phyloP scores from a whole-genome alignment of 805 yeast genomes.

The Metschnikowia rubicola region DNA sequence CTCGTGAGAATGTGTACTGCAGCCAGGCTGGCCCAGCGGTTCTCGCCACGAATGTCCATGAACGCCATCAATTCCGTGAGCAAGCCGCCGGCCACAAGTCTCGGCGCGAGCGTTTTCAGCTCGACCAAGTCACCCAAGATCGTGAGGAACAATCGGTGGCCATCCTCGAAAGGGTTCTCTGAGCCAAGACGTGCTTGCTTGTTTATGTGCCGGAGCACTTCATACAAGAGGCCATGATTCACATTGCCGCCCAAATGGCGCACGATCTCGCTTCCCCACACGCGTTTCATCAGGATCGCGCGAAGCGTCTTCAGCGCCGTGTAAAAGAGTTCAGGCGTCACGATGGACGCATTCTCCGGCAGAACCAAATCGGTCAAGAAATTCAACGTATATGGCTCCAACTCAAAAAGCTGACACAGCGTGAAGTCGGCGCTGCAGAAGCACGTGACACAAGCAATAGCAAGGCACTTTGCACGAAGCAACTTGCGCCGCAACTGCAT shows the following conservation, averaged over 20 bases:
- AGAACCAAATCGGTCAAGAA: slow-evolving; percentile 70
- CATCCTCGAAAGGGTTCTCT: slow-evolving; percentile 30
- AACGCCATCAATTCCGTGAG: slow-evolving; percentile 63
- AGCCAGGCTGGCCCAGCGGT: slow-evolving; percentile 56
- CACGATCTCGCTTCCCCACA: slow-evolving; percentile 73
- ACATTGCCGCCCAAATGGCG: slow-evolving; percentile 82
- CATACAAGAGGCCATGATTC: slow-evolving; percentile 78
- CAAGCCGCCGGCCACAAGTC: slow-evolving; percentile 73
- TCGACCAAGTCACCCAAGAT: slow-evolving; percentile 61
- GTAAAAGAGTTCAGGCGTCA: slow-evolving; percentile 51
- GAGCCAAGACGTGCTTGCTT: slow-evolving; percentile 44
- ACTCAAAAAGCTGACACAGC: slow-evolving; percentile 63
- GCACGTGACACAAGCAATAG: slow-evolving; percentile 62
- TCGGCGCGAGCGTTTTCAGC: slow-evolving; percentile 50
- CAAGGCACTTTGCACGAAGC: slow-evolving; percentile 59
- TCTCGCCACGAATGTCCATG: slow-evolving; percentile 48
- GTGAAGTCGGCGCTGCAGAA: slow-evolving; percentile 55
- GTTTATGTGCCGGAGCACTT: slow-evolving; percentile 61
- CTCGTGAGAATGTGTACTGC: slow-evolving; percentile 57
- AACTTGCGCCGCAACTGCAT: slow-evolving; percentile 55
- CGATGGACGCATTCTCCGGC: slow-evolving; percentile 48
- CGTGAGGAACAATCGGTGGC: slow-evolving; percentile 55
- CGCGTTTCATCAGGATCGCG: slow-evolving; percentile 60
- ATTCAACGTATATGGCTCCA: slow-evolving; percentile 65
- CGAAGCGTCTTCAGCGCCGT: slow-evolving; percentile 67